Evolutionary conservation across 2,329 filamentous ascomycete genomes (phyloP), one percentile per base, ranked within the genome.

Genomic region (Fusarium paranaense): DNA sequence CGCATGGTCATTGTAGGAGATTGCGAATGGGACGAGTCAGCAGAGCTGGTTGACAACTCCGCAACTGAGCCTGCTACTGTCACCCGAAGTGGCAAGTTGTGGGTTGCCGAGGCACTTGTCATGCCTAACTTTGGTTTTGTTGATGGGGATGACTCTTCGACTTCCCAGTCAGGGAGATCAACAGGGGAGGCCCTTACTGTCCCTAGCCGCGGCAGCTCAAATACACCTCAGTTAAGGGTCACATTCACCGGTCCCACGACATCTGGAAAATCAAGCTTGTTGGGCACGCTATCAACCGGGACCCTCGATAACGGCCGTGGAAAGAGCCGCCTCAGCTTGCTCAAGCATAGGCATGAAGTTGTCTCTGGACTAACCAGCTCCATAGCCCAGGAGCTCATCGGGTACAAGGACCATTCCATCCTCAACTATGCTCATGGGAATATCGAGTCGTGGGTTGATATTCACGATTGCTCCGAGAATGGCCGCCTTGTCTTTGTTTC

Each of bases 301-400:
- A 93, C 92, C 2, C 86, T 98, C 20, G 97, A 99, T 80, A 98
- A 98, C 81, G 96, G 96, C 0, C 89, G 95, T 72, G 97, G 97
- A 0, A 97, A 95, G 80, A 97, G 95, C 80, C 90, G 97, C 62
- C 86, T 98, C 30, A 96, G 94, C 78, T 87, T 98, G 60, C 86
- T 99, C 33, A 98, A 95, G 80, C 97, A 99, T 82, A 91, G 94
- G 13, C 97, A 99, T 80, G 97, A 99, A 81, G 93, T 98, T 66
- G 92, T 90, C 4, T 97, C 96, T 3, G 97, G 97, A 1, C 88
- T 98, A 72, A 99, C 97, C 2, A 98, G 95, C 80, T 98, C 96
- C 7, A 93, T 99, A 52, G 94, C 97, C 0, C 96, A 98, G 79
- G 97, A 98, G 81, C 87, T 99, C 11, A 90, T 99, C 71, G 97